Evolutionary conservation across 352 stramenopile genomes (phyloP).

Genomic region (Globisporangium carolinianum): DNA sequence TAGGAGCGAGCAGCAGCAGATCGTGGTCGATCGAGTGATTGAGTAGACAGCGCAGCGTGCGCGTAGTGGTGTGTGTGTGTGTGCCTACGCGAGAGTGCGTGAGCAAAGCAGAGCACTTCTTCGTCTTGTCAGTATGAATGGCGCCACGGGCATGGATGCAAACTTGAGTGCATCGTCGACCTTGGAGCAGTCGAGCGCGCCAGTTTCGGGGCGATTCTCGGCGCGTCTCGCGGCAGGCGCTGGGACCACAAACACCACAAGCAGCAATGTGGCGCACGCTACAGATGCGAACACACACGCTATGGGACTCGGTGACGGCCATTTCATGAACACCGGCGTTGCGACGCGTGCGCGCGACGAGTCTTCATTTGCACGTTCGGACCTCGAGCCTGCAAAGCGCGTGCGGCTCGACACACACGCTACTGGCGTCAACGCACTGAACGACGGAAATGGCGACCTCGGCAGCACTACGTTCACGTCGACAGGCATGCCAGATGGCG

Average conservation of each 20-base stretch:
- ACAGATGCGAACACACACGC: background rate
- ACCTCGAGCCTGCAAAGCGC: slow-evolving; percentile 1
- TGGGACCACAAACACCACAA: background rate
- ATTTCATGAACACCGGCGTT: background rate
- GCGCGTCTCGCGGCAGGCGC: background rate
- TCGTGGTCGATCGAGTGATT: background rate
- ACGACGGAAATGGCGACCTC: slow-evolving; percentile 6
- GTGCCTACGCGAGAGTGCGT: slow-evolving; percentile 12
- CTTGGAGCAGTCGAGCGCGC: slow-evolving; percentile 7
- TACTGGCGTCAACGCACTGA: background rate
- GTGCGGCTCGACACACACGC: background rate
- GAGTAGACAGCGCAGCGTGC: too few relatives aligned
- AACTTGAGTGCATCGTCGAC: background rate
- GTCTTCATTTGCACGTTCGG: background rate
- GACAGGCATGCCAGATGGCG: background rate
- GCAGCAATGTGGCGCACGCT: background rate
- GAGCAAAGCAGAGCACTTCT: background rate
- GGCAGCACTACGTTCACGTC: background rate
- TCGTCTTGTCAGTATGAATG: too few relatives aligned
- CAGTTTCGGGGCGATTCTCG: background rate
- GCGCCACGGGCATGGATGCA: too few relatives aligned
- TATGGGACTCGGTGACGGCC: background rate
- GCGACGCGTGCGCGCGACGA: slow-evolving; percentile 5
- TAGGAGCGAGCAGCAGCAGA: background rate
- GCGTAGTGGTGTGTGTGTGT: background rate